A percentile compares a stretch with the other conserved stretches of the same genome.
Conservation (phyloP, 1,139 yeast species). For the Pneumocystis wakefieldiae region DNA sequence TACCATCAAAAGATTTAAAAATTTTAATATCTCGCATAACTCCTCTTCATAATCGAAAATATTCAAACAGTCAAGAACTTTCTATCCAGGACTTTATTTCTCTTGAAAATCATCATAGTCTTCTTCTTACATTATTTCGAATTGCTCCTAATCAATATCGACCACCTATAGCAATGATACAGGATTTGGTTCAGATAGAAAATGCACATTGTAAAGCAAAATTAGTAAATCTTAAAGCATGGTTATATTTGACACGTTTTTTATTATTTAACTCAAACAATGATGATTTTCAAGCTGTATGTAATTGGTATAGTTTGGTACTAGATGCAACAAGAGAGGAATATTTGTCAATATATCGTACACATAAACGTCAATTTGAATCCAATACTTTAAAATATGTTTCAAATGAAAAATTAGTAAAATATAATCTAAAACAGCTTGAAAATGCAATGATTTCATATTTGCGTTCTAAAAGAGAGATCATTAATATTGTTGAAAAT, state of each 20-base stretch:
- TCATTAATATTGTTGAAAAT: background rate
- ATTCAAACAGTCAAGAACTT: slow-evolving; percentile 14
- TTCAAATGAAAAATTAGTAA: background rate
- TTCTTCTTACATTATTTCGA: slow-evolving; percentile 16
- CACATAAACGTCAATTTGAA: background rate
- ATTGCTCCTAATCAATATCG: slow-evolving; percentile 14
- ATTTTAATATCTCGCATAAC: slow-evolving; percentile 15
- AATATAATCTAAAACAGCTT: slow-evolving; percentile 1
- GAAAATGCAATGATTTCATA: background rate
- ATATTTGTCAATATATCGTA: background rate
- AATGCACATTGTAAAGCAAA: slow-evolving; percentile 17
- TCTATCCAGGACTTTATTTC: slow-evolving; percentile 15
- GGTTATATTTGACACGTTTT: slow-evolving; percentile 14
- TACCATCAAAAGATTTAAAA: slow-evolving; percentile 4
- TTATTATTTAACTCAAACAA: background rate
- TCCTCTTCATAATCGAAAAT: slow-evolving; percentile 16
- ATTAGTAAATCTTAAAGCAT: slow-evolving; percentile 16
- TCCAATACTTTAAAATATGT: background rate
- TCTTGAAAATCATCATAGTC: slow-evolving; percentile 15
- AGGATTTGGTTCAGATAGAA: slow-evolving; percentile 15
- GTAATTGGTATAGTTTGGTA: background rate
- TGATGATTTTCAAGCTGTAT: background rate
- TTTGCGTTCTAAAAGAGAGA: background rate
- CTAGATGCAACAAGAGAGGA: background rate
- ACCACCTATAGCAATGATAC: slow-evolving; percentile 15